Evolutionary conservation across 306 rosid species (phyloP), one percentile per base, ranked within the genome.

Genomic region (Quercus cerris): DNA sequence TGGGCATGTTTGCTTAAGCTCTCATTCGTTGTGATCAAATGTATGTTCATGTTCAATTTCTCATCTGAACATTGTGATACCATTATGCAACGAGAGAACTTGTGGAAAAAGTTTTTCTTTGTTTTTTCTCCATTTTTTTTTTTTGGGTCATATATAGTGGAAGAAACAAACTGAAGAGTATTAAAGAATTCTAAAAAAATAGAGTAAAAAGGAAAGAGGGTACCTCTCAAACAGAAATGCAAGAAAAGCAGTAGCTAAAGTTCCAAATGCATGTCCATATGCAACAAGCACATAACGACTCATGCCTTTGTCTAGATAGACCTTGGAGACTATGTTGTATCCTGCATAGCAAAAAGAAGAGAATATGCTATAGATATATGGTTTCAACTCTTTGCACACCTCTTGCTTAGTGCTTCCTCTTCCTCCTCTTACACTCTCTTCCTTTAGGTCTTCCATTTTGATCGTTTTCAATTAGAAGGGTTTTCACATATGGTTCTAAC

Each of bases 211-310:
- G 61, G 61, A n/a, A 56, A n/a, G 20, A 19, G 51, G 23, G 51
- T 30, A 41, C 86, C 86, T 78, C 51, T 78, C 77, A 19, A 78
- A 74, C 30, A 70, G 18, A 57, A 83, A 13, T 23, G 86, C 83
- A 13, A 67, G 56, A 66, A 70, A 15, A 56, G 76, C 79, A 28
- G 79, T 56, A 46, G 82, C 28, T 0, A 78, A 28, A 56, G 76
- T 66, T 11, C 76, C 79, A 23, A 78, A 66, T 73, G 70, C 78
- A 55, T 82, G 67, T 56, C 57, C 79, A 31, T 82, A 73, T 58
- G 75, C 79, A 23, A 82, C 79, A 66, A 82, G 85, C 76, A 82
- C 77, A 78, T 73, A 83, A 5, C 35, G 22, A 44, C 59, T 83
- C 82, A 68, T 83, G 82, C 76, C 86, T 51, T 17, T 54, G 73